A percentile compares a stretch with the other conserved stretches of the same genome.
phyloP scores from a whole-genome alignment of 2,329 filamentous ascomycete genomes.

The Beauveria rudraprayagi region DNA sequence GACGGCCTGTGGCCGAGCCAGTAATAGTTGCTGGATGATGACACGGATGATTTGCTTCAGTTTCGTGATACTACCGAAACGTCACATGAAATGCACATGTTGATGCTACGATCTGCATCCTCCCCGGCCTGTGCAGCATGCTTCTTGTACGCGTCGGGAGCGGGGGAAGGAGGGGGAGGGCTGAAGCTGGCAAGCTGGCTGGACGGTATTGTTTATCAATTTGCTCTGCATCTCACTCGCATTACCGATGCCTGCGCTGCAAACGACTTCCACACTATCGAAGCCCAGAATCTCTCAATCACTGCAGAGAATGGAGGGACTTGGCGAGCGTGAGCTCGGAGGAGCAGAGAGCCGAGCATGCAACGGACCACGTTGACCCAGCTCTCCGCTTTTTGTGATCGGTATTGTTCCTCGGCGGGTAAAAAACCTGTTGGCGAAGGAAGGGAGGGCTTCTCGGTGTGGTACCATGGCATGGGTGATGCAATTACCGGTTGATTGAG shows the following conservation, averaged over 20 bases:
- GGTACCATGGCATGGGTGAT: neutral
- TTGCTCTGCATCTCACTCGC: neutral
- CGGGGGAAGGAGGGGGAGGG: neutral
- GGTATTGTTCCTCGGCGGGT: neutral
- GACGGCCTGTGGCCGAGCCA: neutral
- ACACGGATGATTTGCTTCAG: neutral
- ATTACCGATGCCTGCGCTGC: neutral
- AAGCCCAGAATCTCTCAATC: no score
- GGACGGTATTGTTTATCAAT: neutral
- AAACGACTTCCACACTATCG: neutral
- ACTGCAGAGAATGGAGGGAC: neutral
- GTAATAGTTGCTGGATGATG: neutral
- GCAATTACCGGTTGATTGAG: neutral
- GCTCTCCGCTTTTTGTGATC: constrained; percentile 14
- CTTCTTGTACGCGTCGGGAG: neutral
- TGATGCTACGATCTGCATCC: neutral
- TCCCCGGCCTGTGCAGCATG: neutral
- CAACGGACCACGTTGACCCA: neutral
- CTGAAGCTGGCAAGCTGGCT: neutral
- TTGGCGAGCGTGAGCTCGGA: neutral
- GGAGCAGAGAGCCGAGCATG: neutral
- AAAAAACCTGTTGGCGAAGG: neutral
- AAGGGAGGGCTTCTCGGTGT: neutral
- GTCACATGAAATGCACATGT: neutral
- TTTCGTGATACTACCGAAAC: neutral